Percentiles rank a stretch among this genome's conserved stretches.
Evolutionary conservation across 2,329 filamentous ascomycete species (phyloP).

Genomic region (Epichloe amarillans): DNA sequence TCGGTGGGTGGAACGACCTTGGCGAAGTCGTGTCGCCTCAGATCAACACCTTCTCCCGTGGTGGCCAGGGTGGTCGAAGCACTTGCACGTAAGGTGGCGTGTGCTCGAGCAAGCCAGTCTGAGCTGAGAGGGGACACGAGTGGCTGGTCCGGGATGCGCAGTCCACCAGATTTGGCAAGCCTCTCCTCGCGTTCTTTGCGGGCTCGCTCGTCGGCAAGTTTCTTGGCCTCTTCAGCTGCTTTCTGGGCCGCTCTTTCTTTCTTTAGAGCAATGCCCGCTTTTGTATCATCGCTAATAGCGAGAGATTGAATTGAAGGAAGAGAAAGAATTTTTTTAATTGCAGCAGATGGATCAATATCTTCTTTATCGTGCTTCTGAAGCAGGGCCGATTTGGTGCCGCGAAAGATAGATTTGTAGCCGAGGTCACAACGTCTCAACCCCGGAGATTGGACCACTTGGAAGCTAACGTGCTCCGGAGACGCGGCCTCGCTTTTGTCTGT

Average conservation of each 20-base stretch:
- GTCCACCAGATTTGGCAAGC: constrained; percentile 18
- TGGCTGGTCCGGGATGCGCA: constrained; percentile 15
- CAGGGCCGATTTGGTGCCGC: neutral
- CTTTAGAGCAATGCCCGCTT: constrained; percentile 4
- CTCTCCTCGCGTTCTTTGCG: constrained; percentile 9
- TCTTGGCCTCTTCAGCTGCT: constrained; percentile 14
- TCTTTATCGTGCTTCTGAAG: neutral
- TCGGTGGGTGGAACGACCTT: constrained; percentile 40
- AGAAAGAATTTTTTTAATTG: constrained; percentile 15
- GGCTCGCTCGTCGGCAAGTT: constrained; percentile 12
- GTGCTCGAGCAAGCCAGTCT: constrained; percentile 14
- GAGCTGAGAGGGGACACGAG: constrained; percentile 17
- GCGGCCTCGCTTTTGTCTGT: neutral
- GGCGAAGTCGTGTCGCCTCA: constrained; percentile 46
- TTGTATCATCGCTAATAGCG: constrained; percentile 17
- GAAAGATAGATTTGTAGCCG: neutral
- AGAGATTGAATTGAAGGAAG: constrained; percentile 15
- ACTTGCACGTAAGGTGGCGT: constrained; percentile 21
- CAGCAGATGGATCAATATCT: constrained; percentile 7
- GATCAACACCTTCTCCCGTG: constrained; percentile 34
- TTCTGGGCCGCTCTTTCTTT: constrained; percentile 11
- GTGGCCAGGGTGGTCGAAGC: constrained; percentile 25
- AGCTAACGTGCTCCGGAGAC: neutral
- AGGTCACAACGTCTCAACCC: neutral
- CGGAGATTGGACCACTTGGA: neutral